phyloP scores from a whole-genome alignment of 2,329 filamentous ascomycete species.

The Fusarium citri region DNA sequence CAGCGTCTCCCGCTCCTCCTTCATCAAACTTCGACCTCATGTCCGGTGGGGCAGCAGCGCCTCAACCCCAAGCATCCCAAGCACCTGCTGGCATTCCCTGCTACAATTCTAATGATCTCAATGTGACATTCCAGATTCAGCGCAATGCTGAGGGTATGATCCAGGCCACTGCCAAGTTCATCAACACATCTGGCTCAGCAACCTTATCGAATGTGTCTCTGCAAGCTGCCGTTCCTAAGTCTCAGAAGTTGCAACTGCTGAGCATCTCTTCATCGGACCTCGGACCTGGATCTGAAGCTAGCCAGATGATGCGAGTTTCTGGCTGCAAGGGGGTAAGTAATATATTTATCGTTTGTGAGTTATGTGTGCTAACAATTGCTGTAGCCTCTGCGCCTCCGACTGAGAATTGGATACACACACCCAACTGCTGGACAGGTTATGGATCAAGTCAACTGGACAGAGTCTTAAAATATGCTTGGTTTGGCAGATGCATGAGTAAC shows the following conservation, averaged over 20 bases:
- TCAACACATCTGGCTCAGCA: slow-evolving; percentile 75
- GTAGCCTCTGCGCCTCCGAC: slow-evolving; percentile 84
- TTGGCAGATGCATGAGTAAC: slow-evolving; percentile 3
- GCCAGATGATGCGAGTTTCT: slow-evolving; percentile 88
- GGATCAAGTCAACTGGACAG: slow-evolving; percentile 97
- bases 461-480: slow-evolving; percentile 58
- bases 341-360: background rate
- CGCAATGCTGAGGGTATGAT: slow-evolving; percentile 82
- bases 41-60: slow-evolving; percentile 57
- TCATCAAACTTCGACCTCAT: slow-evolving; percentile 63
- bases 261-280: slow-evolving; percentile 87
- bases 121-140: slow-evolving; percentile 85
- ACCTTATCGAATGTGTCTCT: slow-evolving; percentile 80
- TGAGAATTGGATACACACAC: slow-evolving; percentile 85
- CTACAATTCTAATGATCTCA: slow-evolving; percentile 88
- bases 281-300: slow-evolving; percentile 81
- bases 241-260: slow-evolving; percentile 91
- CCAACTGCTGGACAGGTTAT: slow-evolving; percentile 76
- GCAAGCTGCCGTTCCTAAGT: slow-evolving; percentile 96
- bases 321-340: slow-evolving; percentile 87
- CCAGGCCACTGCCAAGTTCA: slow-evolving; percentile 86
- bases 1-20: slow-evolving; percentile 52
- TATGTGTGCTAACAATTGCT: slow-evolving; percentile 5
- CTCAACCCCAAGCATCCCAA: slow-evolving; percentile 53
- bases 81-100: slow-evolving; percentile 72